These are phyloP conservation scores for Neofusicoccum kwambonambiense DNA, from an alignment of 2,329 filamentous ascomycete genomes.

Conservation along the genomic window DNA sequence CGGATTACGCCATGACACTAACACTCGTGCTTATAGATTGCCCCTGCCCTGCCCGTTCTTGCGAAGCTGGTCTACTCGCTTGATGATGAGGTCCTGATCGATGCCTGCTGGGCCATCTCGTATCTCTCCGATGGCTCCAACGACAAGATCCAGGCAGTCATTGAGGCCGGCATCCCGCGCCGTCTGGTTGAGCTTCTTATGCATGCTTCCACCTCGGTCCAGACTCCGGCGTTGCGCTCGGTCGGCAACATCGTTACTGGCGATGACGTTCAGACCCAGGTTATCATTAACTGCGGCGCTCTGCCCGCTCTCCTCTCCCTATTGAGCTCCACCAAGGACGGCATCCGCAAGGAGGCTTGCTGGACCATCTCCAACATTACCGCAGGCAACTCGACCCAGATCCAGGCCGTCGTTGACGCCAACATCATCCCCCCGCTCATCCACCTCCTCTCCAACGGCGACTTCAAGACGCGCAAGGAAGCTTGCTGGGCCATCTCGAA, in stretches of 20 bases:
- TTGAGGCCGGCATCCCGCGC: constrained; percentile 95
- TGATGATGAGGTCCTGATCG: constrained; percentile 96
- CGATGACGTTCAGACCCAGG: constrained; percentile 97
- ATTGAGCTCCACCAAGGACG: constrained; percentile 95
- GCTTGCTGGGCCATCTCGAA: constrained; percentile 99
- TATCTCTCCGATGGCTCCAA: constrained; percentile 98
- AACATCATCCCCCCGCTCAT: constrained; percentile 97
- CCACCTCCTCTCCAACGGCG: constrained; percentile 91
- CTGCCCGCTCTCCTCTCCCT: constrained; percentile 90
- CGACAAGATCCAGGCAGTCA: constrained; percentile 98
- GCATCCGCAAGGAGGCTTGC: constrained; percentile 98
- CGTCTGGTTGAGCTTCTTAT: constrained; percentile 95
- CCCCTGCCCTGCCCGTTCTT: constrained; percentile 89
- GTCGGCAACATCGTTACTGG: constrained; percentile 99
- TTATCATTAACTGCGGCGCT: constrained; percentile 98
- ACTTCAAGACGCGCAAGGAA: constrained; percentile 98
- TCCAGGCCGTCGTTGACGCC: constrained; percentile 93
- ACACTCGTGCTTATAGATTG: constrained; percentile 61
- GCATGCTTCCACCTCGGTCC: constrained; percentile 96
- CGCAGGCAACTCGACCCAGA: constrained; percentile 95
- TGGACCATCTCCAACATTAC: constrained; percentile 99
- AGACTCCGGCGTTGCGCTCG: constrained; percentile 93
- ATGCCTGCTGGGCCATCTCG: constrained; percentile 99
- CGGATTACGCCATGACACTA: not conserved
- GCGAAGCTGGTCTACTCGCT: constrained; percentile 98